Base-by-base conservation (phyloP, 345 rosid genomes). In the Aquilaria yunnanensis region DNA sequence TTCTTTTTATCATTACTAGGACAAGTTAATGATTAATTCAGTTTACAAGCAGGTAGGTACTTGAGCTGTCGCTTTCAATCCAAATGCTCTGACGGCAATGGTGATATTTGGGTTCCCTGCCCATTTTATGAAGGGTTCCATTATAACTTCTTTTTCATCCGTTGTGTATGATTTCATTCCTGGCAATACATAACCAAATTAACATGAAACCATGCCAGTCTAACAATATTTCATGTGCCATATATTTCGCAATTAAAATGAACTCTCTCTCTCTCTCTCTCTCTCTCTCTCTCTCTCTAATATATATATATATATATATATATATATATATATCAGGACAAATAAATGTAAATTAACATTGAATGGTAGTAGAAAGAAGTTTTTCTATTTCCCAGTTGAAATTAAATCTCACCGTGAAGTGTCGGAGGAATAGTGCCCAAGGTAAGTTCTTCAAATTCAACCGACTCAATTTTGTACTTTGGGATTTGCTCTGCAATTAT, bases 401-500 rank as follows among this genome's bases (percentile, higher is more conserved):
- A 23, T 23, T 23, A 23, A 23, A 51, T 47, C 7, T 60, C 49
- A 91, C 97, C 97, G 51, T 83, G 86, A 64, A 91, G 80, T 68
- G 84, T 81, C 56, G 91, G 96, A 48, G 96, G 96, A 52, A 91
- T 57, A 14, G 96, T 67, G 16, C 97, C 97, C 72, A 88, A 67
- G 13, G 93, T 86, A 61, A 91, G 82, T 63, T 57, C 70, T 73
- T 91, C 91, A 74, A 91, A 91, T 62, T 91, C 93, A 43, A 88
- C 91, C 13, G 96, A 80, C 32, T 91, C 91, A 2, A 91, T 80
- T 74, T 86, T 88, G 69, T 81, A 91, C 50, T 84, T 81, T 11
- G 94, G 97, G 57, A 80, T 91, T 69, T 91, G 94, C 70, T 91
- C 96, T 0, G 83, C 96, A 23, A 88, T 91, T 46, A 91, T 88